Conservation (phyloP, 176 grass and related monocot species). For the Phoenix dactylifera region DNA sequence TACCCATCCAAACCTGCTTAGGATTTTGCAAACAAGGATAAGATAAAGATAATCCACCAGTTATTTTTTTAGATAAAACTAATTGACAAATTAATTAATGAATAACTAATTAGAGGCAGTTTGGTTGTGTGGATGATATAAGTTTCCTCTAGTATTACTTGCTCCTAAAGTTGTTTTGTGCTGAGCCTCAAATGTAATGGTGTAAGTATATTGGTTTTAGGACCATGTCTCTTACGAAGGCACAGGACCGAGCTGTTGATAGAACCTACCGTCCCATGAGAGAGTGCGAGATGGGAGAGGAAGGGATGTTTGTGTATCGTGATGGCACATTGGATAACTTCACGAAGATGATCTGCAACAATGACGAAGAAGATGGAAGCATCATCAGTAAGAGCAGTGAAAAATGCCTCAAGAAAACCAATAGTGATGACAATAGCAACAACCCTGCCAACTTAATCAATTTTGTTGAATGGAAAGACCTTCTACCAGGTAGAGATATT, state of each 20-base stretch:
- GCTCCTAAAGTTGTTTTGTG: too few relatives aligned
- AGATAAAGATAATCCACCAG: too few relatives aligned
- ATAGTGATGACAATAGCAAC: constrained; percentile 21
- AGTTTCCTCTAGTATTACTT: too few relatives aligned
- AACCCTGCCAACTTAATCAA: constrained; percentile 18
- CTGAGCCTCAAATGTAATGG: too few relatives aligned
- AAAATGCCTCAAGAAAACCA: constrained; percentile 39
- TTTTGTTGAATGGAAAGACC: constrained; percentile 45
- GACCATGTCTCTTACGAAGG: constrained; percentile 59
- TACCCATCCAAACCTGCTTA: too few relatives aligned
- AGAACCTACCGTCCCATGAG: constrained; percentile 72
- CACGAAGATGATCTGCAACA: constrained; percentile 27
- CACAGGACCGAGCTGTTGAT: constrained; percentile 52
- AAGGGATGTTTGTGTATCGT: constrained; percentile 74
- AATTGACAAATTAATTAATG: too few relatives aligned
- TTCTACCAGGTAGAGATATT: constrained; percentile 34
- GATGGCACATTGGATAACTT: constrained; percentile 66
- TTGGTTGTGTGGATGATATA: too few relatives aligned
- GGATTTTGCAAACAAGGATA: too few relatives aligned
- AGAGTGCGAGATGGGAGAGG: constrained; percentile 50
- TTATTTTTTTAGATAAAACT: too few relatives aligned
- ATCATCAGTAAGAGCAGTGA: constrained; percentile 23
- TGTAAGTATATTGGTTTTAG: constrained; percentile 9
- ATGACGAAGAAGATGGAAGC: not conserved
- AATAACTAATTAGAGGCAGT: too few relatives aligned